Conservation (phyloP, 305 asterid species). For the Petunia hybrid region DNA sequence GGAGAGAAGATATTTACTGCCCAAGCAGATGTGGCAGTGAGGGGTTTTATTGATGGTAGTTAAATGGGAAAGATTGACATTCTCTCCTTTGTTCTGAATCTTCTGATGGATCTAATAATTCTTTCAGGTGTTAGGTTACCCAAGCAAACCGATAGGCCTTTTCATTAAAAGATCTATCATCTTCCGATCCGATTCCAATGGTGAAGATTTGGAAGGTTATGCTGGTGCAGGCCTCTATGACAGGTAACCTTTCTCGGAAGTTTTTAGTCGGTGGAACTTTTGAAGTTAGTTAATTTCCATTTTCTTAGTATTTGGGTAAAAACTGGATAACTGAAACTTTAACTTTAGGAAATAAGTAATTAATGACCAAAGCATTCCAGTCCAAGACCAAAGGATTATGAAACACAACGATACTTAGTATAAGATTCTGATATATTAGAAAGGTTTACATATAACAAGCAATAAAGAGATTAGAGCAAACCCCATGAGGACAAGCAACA, state of each 20-base stretch:
- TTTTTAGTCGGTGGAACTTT: slow-evolving; percentile 4
- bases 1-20: not conserved
- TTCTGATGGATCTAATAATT: slow-evolving; percentile 29
- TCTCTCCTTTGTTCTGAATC: slow-evolving; percentile 24
- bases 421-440: not conserved
- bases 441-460: not conserved
- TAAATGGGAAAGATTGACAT: not conserved
- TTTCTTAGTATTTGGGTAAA: slow-evolving; percentile 14
- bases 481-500: not conserved
- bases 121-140: slow-evolving; percentile 94
- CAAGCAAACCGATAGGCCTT: slow-evolving; percentile 99
- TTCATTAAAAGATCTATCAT: slow-evolving; percentile 80
- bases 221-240: slow-evolving; percentile 99
- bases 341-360: not conserved
- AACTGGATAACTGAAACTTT: not conserved
- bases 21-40: slow-evolving; percentile 8
- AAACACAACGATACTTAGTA: not conserved
- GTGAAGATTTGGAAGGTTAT: slow-evolving; percentile 99
- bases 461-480: not conserved
- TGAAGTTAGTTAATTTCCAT: not conserved
- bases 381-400: not conserved
- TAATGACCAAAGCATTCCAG: not conserved
- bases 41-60: slow-evolving; percentile 3
- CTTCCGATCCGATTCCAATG: slow-evolving; percentile 99
- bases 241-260: slow-evolving; percentile 56